These are phyloP conservation scores for Irpex sp. DNA, from an alignment of 1,284 basidiomycete species.

Conservation along the genomic window DNA sequence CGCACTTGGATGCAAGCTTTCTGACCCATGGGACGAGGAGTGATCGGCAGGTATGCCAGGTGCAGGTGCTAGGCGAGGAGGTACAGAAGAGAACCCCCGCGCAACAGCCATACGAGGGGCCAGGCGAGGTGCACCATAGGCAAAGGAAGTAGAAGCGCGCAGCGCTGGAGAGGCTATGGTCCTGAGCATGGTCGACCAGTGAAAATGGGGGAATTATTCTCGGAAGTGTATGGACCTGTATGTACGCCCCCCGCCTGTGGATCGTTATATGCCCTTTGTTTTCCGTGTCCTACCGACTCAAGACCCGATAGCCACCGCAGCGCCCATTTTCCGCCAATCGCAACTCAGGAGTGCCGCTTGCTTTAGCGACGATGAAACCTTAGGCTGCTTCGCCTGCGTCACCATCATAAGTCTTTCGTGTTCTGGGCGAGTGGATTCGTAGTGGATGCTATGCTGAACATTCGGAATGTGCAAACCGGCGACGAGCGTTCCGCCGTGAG, in stretches of 20 bases:
- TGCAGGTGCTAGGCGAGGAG: background rate
- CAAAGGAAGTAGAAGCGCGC: background rate
- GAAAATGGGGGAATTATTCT: background rate
- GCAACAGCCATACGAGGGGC: background rate
- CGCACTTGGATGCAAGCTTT: constrained; percentile 32
- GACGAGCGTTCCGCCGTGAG: background rate
- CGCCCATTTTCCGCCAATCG: background rate
- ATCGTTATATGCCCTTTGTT: background rate
- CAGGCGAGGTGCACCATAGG: background rate
- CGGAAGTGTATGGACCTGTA: background rate
- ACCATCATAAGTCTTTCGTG: background rate
- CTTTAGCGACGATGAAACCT: background rate
- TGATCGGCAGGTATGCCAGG: background rate
- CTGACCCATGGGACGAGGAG: constrained; percentile 6
- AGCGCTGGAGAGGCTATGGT: background rate
- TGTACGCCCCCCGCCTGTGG: background rate
- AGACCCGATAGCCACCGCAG: constrained; percentile 10
- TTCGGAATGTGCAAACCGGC: background rate
- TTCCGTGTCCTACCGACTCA: constrained; percentile 7
- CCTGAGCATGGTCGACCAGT: constrained; percentile 6
- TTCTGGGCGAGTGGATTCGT: background rate
- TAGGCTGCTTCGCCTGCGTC: background rate
- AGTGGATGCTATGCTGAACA: background rate
- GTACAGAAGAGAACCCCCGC: constrained; percentile 6
- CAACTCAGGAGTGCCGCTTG: background rate